phyloP scores from a whole-genome alignment of 257 asterid genomes.

The Misopates orontium region DNA sequence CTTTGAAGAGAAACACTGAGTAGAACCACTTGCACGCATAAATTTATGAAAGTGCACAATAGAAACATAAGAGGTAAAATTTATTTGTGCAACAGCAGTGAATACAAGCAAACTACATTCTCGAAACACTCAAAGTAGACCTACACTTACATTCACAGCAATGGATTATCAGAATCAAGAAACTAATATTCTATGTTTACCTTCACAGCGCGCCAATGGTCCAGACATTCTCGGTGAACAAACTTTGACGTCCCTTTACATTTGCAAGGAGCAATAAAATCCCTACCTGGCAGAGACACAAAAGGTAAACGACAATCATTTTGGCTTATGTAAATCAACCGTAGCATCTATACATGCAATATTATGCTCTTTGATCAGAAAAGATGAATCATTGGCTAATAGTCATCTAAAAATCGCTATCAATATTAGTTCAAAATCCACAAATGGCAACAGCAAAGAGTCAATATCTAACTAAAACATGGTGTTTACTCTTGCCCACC shows the following conservation, averaged over 20 bases:
- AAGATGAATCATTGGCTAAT: no score
- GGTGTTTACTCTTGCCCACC: neutral
- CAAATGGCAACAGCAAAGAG: conserved; percentile 1
- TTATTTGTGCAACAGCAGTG: conserved; percentile 14
- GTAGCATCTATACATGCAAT: neutral
- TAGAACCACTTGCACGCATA: neutral
- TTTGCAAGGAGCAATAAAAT: conserved; percentile 95
- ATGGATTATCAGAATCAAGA: neutral
- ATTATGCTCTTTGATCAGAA: neutral
- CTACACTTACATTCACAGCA: no score
- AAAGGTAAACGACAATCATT: conserved; percentile 20
- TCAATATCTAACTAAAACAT: neutral
- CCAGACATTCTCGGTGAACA: conserved; percentile 92
- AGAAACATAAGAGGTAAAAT: neutral
- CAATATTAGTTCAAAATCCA: neutral
- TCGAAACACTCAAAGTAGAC: conserved; percentile 18
- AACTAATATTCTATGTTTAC: conserved; percentile 32
- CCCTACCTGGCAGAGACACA: conserved; percentile 70
- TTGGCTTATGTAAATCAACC: conserved; percentile 4
- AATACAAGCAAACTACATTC: conserved; percentile 18
- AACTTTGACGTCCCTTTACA: conserved; percentile 90
- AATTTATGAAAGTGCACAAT: neutral
- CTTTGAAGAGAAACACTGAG: conserved; percentile 3
- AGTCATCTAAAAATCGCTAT: no score
- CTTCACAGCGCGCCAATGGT: conserved; percentile 97